Percentiles rank a stretch among this genome's conserved stretches.
Conservation (phyloP, 2,329 filamentous ascomycete species). For the Alternaria sp. region DNA sequence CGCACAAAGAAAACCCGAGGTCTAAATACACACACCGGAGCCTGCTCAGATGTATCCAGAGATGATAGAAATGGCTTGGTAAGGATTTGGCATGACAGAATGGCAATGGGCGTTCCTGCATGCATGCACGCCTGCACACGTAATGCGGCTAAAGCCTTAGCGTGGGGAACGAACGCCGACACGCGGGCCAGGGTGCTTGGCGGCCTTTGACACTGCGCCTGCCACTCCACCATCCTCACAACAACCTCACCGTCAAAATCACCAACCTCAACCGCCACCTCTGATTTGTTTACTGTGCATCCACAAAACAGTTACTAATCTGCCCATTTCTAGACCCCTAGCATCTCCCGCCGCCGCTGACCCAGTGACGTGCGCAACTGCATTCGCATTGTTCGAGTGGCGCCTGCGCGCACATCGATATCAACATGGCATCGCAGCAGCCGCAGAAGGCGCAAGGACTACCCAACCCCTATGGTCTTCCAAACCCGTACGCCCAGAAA, state of each 20-base stretch:
- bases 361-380: neutral
- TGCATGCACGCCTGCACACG: slow-evolving; percentile 10
- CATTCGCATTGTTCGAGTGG: slow-evolving; percentile 16
- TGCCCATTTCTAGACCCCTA: neutral
- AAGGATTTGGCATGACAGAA: slow-evolving; percentile 23
- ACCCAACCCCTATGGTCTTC: slow-evolving; percentile 42
- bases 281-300: neutral
- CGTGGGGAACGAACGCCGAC: slow-evolving; percentile 16
- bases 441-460: slow-evolving; percentile 36
- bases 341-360: neutral
- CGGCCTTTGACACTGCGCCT: slow-evolving; percentile 11
- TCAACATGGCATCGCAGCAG: slow-evolving; percentile 38
- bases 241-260: neutral
- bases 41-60: slow-evolving; percentile 31
- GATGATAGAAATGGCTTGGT: slow-evolving; percentile 12
- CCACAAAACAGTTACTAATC: neutral
- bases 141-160: slow-evolving; percentile 22
- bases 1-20: slow-evolving; percentile 20
- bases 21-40: slow-evolving; percentile 24
- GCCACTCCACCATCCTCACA: slow-evolving; percentile 9
- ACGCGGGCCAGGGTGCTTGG: slow-evolving; percentile 7
- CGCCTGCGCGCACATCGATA: slow-evolving; percentile 18
- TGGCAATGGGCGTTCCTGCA: slow-evolving; percentile 24
- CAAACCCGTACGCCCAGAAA: slow-evolving; percentile 39
- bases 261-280: neutral